Percentiles rank a stretch among this genome's conserved stretches.
These are phyloP conservation scores for Thalia dealbata DNA, from an alignment of 176 grass and related monocot genomes.

Conservation along the genomic window DNA sequence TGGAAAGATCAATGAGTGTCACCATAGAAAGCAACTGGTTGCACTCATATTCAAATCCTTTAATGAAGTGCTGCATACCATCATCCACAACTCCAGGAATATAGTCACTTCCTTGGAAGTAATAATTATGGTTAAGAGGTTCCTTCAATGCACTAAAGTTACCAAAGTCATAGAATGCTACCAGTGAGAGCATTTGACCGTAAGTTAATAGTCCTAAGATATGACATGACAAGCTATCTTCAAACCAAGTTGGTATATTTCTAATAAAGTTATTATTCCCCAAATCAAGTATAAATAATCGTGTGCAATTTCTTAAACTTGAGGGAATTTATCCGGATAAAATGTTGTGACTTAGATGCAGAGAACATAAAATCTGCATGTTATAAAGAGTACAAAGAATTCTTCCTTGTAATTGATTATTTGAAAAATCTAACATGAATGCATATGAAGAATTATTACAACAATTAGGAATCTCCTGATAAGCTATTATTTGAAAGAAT, in stretches of 20 bases:
- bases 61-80: too few relatives aligned
- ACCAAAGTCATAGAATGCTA: neutral
- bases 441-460: neutral
- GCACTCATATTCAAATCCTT: too few relatives aligned
- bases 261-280: neutral
- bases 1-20: too few relatives aligned
- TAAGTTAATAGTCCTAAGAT: too few relatives aligned
- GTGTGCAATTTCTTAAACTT: neutral
- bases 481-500: neutral
- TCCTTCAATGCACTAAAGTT: neutral
- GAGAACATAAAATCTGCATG: neutral
- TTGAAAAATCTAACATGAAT: neutral
- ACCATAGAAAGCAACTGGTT: too few relatives aligned
- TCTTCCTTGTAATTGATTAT: neutral
- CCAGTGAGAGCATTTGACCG: neutral
- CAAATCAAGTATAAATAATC: neutral
- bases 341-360: neutral
- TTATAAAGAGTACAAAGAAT: neutral
- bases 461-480: neutral
- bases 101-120: too few relatives aligned
- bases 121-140: neutral
- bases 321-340: neutral
- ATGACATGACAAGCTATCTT: too few relatives aligned
- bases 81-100: too few relatives aligned
- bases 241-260: neutral